A percentile compares a stretch with the other conserved stretches of the same genome.
These are phyloP conservation scores for Pogostemon cablin DNA, from an alignment of 257 asterid genomes.

Conservation along the genomic window DNA sequence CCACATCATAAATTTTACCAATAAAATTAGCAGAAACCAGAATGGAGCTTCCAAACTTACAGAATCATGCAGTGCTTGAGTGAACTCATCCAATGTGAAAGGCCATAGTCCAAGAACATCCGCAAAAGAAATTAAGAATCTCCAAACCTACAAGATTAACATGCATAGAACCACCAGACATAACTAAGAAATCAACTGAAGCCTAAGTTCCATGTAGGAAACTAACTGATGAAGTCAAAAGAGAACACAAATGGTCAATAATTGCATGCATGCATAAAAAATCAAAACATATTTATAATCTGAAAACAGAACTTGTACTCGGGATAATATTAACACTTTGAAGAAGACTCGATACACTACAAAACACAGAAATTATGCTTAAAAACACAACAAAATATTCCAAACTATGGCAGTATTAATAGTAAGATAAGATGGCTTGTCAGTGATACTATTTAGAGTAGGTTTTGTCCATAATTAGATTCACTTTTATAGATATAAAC, in stretches of 20 bases:
- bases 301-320: not conserved
- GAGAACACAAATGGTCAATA: conserved; percentile 9
- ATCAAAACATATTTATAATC: not conserved
- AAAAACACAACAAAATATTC: not conserved
- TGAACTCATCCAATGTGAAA: conserved; percentile 86
- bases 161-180: conserved; percentile 24
- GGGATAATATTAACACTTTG: not conserved
- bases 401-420: not conserved
- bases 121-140: conserved; percentile 79
- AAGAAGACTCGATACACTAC: conserved; percentile 19
- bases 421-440: conserved; percentile 7
- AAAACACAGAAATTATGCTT: conserved; percentile 3
- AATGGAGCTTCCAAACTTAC: conserved; percentile 44
- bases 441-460: conserved; percentile 3
- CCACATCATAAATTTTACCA: conserved; percentile 1
- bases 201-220: conserved; percentile 17
- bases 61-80: conserved; percentile 72
- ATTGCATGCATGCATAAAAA: not conserved
- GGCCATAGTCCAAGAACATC: conserved; percentile 96
- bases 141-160: conserved; percentile 66
- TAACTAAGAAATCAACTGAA: conserved; percentile 21
- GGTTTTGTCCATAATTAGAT: not conserved
- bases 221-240: conserved; percentile 18
- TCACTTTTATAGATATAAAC: conserved; percentile 7
- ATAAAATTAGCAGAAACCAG: conserved; percentile 20